A percentile compares a stretch with the other conserved stretches of the same genome.
phyloP scores from a whole-genome alignment of 164 flowering plant species.

The Vitis riparia region DNA sequence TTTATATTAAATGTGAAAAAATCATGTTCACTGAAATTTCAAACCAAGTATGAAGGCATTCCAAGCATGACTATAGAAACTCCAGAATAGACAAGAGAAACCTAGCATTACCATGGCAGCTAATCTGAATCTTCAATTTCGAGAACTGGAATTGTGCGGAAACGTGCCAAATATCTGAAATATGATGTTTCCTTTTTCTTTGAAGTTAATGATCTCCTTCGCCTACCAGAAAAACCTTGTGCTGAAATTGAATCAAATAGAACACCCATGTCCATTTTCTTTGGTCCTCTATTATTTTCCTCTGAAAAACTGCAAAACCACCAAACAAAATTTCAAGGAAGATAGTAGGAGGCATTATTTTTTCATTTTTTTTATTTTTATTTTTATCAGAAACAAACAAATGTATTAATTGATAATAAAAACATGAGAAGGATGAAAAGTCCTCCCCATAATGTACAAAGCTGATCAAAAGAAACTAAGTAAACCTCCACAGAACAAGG shows the following conservation, averaged over 20 bases:
- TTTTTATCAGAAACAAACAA: no score
- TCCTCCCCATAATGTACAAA: no score
- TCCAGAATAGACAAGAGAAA: no score
- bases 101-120: background rate
- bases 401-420: no score
- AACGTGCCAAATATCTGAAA: constrained; percentile 45
- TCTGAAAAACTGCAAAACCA: constrained; percentile 34
- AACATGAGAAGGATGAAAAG: no score
- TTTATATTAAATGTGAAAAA: no score
- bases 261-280: constrained; percentile 42
- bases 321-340: background rate
- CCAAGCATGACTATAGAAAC: no score
- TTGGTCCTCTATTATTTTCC: constrained; percentile 29
- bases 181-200: constrained; percentile 27
- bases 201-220: constrained; percentile 50
- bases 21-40: no score
- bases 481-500: no score
- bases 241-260: constrained; percentile 50
- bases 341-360: background rate
- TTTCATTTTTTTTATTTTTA: no score
- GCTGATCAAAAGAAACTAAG: no score
- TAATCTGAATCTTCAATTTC: constrained; percentile 45
- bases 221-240: constrained; percentile 49
- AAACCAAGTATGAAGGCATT: no score
- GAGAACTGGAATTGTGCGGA: constrained; percentile 50